Base-by-base conservation (phyloP, 148 eudicot species). In the Rhododendron molle region DNA sequence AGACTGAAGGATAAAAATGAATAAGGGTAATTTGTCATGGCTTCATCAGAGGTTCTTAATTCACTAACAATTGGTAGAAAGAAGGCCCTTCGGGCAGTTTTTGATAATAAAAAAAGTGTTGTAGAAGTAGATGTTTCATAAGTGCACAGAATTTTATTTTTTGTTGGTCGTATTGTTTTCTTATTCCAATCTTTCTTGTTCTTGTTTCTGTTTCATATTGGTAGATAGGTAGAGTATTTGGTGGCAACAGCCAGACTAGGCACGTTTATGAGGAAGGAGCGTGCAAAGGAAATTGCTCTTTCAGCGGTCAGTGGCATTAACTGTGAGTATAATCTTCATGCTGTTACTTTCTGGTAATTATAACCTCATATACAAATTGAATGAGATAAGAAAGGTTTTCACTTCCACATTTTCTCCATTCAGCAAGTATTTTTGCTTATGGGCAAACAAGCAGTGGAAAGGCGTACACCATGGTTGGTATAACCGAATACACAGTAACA, bases 401-500 rank as follows among this genome's bases (percentile, higher is more conserved):
- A 71, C 76, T 13, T 71, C 18, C 38, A 14, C 76, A 12, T 71
- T 79, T 78, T 85, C 71, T 86, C 21, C 40, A 71, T 71, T 14
- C 90, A 95, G 97, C 97, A 62, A 95, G 93, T 83, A 86, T 95
- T 82, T 95, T 95, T 72, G 98, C 98, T 26, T 94, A 95, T 91
- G 98, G 98, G 50, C 98, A 95, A 90, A 95, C 98, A 81, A 94
- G 94, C 92, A 95, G 97, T 87, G 98, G 98, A 58, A 95, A 95
- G 89, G n/a, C n/a, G n/a, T n/a, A n/a, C n/a, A n/a, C n/a, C n/a
- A n/a, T n/a, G n/a, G n/a, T n/a, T n/a, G n/a, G n/a, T n/a, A n/a
- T n/a, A n/a, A n/a, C n/a, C n/a, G n/a, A n/a, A n/a, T n/a, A n/a
- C n/a, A n/a, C n/a, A n/a, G n/a, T n/a, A n/a, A n/a, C n/a, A n/a